Conservation (phyloP, 108 stramenopile species). For the Epipyxis sp. region DNA sequence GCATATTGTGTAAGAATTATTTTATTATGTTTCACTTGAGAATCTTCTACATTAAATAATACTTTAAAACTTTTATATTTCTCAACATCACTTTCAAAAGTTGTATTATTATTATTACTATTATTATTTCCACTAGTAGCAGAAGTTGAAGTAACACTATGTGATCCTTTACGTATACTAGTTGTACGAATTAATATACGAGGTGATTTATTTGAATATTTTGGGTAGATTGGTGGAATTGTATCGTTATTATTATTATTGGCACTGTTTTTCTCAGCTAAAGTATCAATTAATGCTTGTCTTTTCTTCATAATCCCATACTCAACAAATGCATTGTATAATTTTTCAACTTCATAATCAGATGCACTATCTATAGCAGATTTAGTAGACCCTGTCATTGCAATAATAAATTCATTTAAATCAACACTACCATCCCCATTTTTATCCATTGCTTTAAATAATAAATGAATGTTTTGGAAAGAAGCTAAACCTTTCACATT, state of each 20-base stretch:
- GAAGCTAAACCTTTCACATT: not conserved
- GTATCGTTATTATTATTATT: not conserved
- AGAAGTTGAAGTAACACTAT: slow-evolving; percentile 1
- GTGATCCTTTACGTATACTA: too few species aligned
- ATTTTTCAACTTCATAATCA: slow-evolving; percentile 14
- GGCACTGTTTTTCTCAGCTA: slow-evolving; percentile 12
- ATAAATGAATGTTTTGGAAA: slow-evolving; percentile 1
- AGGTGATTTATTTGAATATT: slow-evolving; percentile 25
- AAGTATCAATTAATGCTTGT: slow-evolving; percentile 20
- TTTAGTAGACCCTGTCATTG: slow-evolving; percentile 17
- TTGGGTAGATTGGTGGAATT: not conserved
- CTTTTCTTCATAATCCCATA: not conserved
- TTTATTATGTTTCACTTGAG: too few species aligned
- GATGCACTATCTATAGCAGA: not conserved
- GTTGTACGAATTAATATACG: too few species aligned
- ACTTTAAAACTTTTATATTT: not conserved
- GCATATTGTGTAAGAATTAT: too few species aligned
- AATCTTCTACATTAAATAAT: not conserved
- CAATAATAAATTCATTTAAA: slow-evolving; percentile 18
- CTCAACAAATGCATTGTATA: slow-evolving; percentile 7
- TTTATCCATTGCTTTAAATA: slow-evolving; percentile 13
- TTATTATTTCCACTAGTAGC: not conserved
- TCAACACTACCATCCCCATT: slow-evolving; percentile 24
- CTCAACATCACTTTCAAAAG: slow-evolving; percentile 1
- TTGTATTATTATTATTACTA: not conserved